phyloP scores from a whole-genome alignment of 169 alveolate species.

The Plasmodium gallinaceum region DNA sequence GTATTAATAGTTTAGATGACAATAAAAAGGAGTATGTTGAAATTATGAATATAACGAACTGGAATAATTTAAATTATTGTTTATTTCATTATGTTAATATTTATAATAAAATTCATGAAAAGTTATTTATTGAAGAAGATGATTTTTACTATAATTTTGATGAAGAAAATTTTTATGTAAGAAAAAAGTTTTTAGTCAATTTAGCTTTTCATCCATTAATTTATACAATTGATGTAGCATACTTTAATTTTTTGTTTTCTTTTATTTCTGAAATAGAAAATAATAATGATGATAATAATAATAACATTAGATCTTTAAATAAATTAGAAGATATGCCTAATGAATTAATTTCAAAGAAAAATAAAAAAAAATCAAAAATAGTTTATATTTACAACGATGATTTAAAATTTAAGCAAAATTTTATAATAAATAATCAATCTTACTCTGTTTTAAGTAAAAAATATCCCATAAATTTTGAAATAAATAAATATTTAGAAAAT shows the following conservation, averaged over 20 bases:
- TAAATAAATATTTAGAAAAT: background rate
- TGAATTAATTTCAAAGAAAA: background rate
- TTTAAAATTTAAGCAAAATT: constrained; percentile 2
- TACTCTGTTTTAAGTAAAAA: background rate
- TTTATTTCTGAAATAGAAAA: constrained; percentile 8
- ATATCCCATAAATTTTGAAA: background rate
- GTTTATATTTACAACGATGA: background rate
- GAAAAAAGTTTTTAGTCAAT: constrained; percentile 16
- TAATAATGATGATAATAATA: background rate
- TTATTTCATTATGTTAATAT: constrained; percentile 42
- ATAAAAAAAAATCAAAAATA: background rate
- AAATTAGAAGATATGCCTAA: background rate
- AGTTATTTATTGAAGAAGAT: constrained; percentile 41
- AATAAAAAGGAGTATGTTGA: constrained; percentile 14
- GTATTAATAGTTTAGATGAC: constrained; percentile 2
- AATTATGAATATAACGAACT: constrained; percentile 1
- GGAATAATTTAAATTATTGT: constrained; percentile 46
- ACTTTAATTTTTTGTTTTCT: constrained; percentile 44
- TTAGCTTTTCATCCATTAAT: constrained; percentile 40
- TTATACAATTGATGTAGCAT: constrained; percentile 39
- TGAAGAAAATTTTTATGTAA: constrained; percentile 20
- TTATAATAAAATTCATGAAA: constrained; percentile 31
- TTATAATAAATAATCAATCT: background rate
- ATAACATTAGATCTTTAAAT: background rate
- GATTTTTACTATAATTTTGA: constrained; percentile 57